Percentiles rank a stretch among this genome's conserved stretches.
Conservation (phyloP, 208 protist genomes). For the Acanthamoeba royreba region DNA sequence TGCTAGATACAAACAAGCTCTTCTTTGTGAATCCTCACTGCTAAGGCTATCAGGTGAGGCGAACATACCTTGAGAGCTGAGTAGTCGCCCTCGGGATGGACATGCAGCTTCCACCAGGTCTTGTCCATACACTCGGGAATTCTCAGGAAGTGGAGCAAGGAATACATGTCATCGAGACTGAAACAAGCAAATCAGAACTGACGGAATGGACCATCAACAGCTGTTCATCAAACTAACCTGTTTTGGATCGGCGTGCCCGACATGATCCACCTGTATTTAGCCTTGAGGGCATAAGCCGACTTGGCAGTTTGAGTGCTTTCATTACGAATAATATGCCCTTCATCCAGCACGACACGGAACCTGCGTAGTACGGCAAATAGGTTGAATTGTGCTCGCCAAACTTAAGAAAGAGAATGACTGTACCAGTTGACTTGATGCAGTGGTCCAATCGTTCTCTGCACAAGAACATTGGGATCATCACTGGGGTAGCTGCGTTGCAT, state of each 20-base stretch:
- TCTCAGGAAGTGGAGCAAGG: slow-evolving; percentile 75
- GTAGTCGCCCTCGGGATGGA: neutral
- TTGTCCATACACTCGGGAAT: slow-evolving; percentile 21
- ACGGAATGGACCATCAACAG: neutral
- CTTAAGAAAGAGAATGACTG: neutral
- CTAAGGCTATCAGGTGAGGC: slow-evolving; percentile 26
- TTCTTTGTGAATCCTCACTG: slow-evolving; percentile 29
- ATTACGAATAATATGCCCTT: slow-evolving; percentile 80
- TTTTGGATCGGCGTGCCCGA: slow-evolving; percentile 83
- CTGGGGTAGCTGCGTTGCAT: neutral
- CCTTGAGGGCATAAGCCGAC: slow-evolving; percentile 62
- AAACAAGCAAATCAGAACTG: neutral
- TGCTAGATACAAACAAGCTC: neutral
- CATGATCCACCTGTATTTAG: slow-evolving; percentile 70
- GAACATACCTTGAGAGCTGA: neutral
- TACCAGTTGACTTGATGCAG: neutral
- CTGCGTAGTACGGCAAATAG: neutral
- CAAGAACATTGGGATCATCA: neutral
- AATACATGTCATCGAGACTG: slow-evolving; percentile 47
- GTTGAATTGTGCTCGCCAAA: neutral
- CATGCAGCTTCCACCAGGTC: neutral
- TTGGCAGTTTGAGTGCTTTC: slow-evolving; percentile 54
- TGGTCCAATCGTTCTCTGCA: neutral
- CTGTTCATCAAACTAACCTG: slow-evolving; percentile 49
- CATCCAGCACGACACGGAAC: slow-evolving; percentile 43